Evolutionary conservation across 2,329 filamentous ascomycete genomes (phyloP).

Genomic region (Arthrocladium fulminans): DNA sequence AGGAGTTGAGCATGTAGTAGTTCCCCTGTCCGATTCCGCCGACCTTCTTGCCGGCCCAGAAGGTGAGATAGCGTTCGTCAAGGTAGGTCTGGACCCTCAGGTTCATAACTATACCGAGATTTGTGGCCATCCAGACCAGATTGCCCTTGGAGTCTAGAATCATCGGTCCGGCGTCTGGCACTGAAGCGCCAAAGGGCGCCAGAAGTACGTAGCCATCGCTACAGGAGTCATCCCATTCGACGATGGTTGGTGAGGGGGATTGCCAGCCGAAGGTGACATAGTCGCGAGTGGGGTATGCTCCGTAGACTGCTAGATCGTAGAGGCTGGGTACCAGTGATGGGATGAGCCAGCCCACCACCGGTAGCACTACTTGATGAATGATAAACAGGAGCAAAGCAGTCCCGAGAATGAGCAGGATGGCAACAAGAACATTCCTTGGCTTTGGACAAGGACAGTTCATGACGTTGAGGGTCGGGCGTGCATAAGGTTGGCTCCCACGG

Average conservation of each 20-base stretch:
- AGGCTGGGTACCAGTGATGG: conserved; percentile 1
- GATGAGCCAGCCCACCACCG: not conserved
- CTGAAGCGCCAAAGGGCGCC: conserved; percentile 81
- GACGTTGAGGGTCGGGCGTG: no score
- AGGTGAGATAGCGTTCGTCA: conserved; percentile 39
- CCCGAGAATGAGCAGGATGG: not conserved
- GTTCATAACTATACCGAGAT: conserved; percentile 36
- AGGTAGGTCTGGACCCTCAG: conserved; percentile 38
- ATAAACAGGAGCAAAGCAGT: not conserved
- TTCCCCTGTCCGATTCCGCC: conserved; percentile 40
- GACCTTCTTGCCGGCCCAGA: conserved; percentile 43
- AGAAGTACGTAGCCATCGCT: conserved; percentile 35
- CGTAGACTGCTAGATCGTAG: conserved; percentile 12
- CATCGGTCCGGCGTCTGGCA: conserved; percentile 82
- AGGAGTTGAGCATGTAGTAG: conserved; percentile 35
- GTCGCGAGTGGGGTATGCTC: conserved; percentile 10
- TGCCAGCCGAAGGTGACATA: conserved; percentile 14
- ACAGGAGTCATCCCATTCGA: conserved; percentile 27
- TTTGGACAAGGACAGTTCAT: no score
- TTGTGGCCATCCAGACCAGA: conserved; percentile 42
- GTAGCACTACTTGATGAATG: not conserved
- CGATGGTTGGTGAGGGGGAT: conserved; percentile 20
- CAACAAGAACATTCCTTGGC: not conserved
- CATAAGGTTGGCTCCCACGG: no score
- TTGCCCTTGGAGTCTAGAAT: conserved; percentile 52